Percentiles rank a stretch among this genome's conserved stretches.
Evolutionary conservation across 805 yeast genomes (phyloP).

Genomic region (Candida suzukii): DNA sequence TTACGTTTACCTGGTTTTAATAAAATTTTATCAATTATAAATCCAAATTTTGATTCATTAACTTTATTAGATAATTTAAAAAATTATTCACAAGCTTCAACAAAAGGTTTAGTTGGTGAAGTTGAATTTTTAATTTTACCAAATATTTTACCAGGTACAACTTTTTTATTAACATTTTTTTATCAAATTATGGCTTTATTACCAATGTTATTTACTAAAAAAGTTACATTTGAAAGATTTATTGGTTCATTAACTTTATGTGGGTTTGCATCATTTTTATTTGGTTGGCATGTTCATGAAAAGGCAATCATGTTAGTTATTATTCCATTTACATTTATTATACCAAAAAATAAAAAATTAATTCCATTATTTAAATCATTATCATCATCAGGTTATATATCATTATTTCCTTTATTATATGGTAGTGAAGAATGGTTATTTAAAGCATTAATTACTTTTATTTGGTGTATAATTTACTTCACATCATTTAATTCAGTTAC

Average conservation of each 20-base stretch:
- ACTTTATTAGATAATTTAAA: neutral
- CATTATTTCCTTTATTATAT: constrained; percentile 80
- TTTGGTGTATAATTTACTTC: constrained; percentile 79
- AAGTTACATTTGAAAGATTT: constrained; percentile 70
- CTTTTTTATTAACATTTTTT: constrained; percentile 76
- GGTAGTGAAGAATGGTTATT: constrained; percentile 75
- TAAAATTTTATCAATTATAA: constrained; percentile 25
- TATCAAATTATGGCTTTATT: constrained; percentile 73
- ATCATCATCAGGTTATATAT: constrained; percentile 75
- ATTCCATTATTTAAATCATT: constrained; percentile 65
- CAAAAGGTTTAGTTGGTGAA: constrained; percentile 91
- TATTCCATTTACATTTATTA: constrained; percentile 78
- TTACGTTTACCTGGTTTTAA: constrained; percentile 37
- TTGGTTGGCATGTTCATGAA: constrained; percentile 99
- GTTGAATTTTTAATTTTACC: constrained; percentile 78
- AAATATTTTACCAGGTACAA: constrained; percentile 65
- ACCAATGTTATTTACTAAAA: constrained; percentile 50
- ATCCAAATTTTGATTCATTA: constrained; percentile 4
- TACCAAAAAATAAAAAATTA: constrained; percentile 62
- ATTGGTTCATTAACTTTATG: constrained; percentile 82
- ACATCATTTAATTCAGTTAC: constrained; percentile 67
- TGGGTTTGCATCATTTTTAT: constrained; percentile 83
- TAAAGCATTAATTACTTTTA: constrained; percentile 68
- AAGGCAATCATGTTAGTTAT: constrained; percentile 89
- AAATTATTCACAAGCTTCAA: constrained; percentile 21